Conservation (phyloP, 225 moss, liverwort and hornwort genomes). For the Sphagnum contortum region DNA sequence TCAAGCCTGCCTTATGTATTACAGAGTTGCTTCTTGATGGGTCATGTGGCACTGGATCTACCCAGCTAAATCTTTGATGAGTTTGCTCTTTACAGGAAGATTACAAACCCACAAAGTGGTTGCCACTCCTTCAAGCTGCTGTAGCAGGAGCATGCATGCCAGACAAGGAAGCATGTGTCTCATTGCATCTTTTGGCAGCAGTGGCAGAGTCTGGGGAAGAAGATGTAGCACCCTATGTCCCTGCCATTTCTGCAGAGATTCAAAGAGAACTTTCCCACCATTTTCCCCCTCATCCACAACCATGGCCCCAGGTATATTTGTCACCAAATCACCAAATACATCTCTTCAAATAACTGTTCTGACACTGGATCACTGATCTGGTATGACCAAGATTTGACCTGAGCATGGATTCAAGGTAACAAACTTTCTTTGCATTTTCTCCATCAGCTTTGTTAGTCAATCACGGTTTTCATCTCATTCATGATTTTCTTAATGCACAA, state of each 20-base stretch:
- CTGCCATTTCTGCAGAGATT: conserved; percentile 39
- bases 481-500: too few relatives aligned
- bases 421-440: too few relatives aligned
- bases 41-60: neutral
- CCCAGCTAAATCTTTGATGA: too few relatives aligned
- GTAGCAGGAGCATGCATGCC: conserved; percentile 40
- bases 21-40: neutral
- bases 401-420: too few relatives aligned
- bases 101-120: conserved; percentile 44
- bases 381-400: too few relatives aligned
- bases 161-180: conserved; percentile 35
- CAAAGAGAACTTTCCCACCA: conserved; percentile 35
- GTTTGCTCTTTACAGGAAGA: conserved; percentile 22
- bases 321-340: neutral
- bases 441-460: too few relatives aligned
- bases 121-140: conserved; percentile 47
- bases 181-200: conserved; percentile 44
- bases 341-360: too few relatives aligned
- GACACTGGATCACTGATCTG: too few relatives aligned
- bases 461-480: too few relatives aligned
- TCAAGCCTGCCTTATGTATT: neutral
- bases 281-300: conserved; percentile 30
- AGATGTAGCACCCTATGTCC: conserved; percentile 31
- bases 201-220: conserved; percentile 48
- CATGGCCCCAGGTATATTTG: conserved; percentile 45